phyloP scores from a whole-genome alignment of 805 yeast genomes.

The Debaryomyces prosopidis region DNA sequence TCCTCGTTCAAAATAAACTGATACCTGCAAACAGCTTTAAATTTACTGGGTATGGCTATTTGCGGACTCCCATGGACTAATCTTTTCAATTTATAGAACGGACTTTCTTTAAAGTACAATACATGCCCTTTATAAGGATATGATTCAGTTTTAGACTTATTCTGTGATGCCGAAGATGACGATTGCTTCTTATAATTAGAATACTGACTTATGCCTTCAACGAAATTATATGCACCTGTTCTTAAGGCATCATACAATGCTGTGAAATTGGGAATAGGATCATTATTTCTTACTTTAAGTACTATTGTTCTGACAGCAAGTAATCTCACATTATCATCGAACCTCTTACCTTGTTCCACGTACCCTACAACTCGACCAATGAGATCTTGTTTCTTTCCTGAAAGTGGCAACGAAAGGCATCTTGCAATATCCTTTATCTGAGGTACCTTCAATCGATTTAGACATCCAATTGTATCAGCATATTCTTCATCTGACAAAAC shows the following conservation, averaged over 20 bases:
- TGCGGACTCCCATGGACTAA: slow-evolving; percentile 51
- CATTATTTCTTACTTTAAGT: slow-evolving; percentile 32
- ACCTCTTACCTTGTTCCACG: slow-evolving; percentile 40
- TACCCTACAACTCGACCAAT: slow-evolving; percentile 53
- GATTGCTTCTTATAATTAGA: slow-evolving; percentile 5
- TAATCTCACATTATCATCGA: slow-evolving; percentile 43
- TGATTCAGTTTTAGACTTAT: slow-evolving; percentile 6
- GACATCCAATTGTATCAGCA: slow-evolving; percentile 12
- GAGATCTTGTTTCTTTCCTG: slow-evolving; percentile 65
- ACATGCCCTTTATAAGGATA: slow-evolving; percentile 33
- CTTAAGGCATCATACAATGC: slow-evolving; percentile 28
- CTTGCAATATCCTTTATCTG: slow-evolving; percentile 56
- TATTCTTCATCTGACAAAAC: slow-evolving; percentile 14
- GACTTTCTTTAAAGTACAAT: slow-evolving; percentile 52
- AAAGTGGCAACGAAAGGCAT: slow-evolving; percentile 45
- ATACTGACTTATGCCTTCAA: slow-evolving; percentile 1
- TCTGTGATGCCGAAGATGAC: slow-evolving; percentile 2
- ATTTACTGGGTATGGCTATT: slow-evolving; percentile 45
- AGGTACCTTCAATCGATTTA: slow-evolving; percentile 40
- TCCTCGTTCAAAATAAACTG: slow-evolving; percentile 43
- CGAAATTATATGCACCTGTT: slow-evolving; percentile 21
- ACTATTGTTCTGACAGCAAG: slow-evolving; percentile 47
- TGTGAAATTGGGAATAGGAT: slow-evolving; percentile 37
- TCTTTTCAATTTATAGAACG: slow-evolving; percentile 54
- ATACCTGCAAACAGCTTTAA: slow-evolving; percentile 35